Percentiles rank a stretch among this genome's conserved stretches.
Conservation (phyloP, 352 stramenopile species). For the Phytophthora pluvialis region DNA sequence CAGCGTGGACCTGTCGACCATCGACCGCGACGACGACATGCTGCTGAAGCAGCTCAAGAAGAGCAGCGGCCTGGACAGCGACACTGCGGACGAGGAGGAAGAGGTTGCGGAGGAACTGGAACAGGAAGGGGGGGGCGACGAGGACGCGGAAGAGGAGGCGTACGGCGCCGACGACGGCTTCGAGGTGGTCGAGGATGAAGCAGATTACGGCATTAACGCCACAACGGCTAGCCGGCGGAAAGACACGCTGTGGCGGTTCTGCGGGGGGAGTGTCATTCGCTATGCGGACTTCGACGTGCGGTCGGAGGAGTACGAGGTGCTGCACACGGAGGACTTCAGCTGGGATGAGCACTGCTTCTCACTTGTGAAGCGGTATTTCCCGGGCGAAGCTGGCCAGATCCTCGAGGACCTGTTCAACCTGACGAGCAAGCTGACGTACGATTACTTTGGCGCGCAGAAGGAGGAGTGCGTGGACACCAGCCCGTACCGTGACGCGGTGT, state of each 20-base stretch:
- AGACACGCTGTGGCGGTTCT: constrained; percentile 86
- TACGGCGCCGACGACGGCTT: constrained; percentile 44
- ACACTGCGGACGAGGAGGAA: constrained; percentile 68
- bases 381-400: constrained; percentile 79
- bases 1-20: constrained; percentile 71
- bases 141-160: constrained; percentile 40
- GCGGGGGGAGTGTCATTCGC: constrained; percentile 76
- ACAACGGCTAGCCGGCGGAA: constrained; percentile 43
- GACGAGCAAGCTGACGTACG: constrained; percentile 86
- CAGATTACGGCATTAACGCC: constrained; percentile 49
- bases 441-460: constrained; percentile 69
- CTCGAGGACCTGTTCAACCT: constrained; percentile 89
- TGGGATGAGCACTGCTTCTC: constrained; percentile 91
- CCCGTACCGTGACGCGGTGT: constrained; percentile 84
- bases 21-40: constrained; percentile 79
- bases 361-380: constrained; percentile 86
- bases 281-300: constrained; percentile 90
- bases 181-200: constrained; percentile 63
- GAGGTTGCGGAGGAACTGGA: constrained; percentile 39
- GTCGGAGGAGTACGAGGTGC: constrained; percentile 77
- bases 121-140: constrained; percentile 34
- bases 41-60: constrained; percentile 73
- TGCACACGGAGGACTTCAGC: constrained; percentile 90
- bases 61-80: constrained; percentile 59
- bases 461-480: constrained; percentile 75